Conservation (phyloP, 2,329 filamentous ascomycete genomes). For the Aureobasidium sp. region DNA sequence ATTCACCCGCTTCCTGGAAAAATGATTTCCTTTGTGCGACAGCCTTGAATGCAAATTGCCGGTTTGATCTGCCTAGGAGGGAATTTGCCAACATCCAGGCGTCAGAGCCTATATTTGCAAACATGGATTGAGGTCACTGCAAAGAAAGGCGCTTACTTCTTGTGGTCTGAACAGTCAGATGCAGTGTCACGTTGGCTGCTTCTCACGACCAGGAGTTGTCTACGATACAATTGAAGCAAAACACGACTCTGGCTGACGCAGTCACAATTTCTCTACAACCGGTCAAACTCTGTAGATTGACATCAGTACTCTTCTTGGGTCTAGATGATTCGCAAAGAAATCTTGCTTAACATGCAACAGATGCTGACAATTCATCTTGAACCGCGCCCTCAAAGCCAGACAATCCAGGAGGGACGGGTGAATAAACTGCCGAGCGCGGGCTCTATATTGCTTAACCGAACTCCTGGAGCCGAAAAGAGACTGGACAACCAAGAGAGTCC, state of each 20-base stretch:
- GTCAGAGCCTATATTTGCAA: background rate
- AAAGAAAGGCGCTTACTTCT: background rate
- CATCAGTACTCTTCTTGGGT: background rate
- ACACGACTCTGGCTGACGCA: background rate
- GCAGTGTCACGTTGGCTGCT: background rate
- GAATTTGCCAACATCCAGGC: background rate
- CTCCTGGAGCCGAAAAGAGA: background rate
- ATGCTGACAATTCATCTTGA: background rate
- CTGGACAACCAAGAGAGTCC: background rate
- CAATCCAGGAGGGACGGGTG: background rate
- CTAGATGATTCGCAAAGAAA: background rate
- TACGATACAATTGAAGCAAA: background rate
- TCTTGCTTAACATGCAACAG: background rate
- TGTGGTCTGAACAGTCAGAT: background rate
- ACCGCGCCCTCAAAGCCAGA: background rate
- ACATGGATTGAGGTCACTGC: background rate
- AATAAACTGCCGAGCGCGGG: background rate
- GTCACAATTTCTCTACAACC: background rate
- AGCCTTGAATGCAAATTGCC: background rate
- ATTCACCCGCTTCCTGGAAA: background rate
- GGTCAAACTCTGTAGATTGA: background rate
- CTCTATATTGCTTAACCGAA: slow-evolving; percentile 4
- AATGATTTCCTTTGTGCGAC: background rate
- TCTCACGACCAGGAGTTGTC: background rate
- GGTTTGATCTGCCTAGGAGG: background rate